Conservation (phyloP, 768 basidiomycete genomes). For the Lactarius hengduanensis region DNA sequence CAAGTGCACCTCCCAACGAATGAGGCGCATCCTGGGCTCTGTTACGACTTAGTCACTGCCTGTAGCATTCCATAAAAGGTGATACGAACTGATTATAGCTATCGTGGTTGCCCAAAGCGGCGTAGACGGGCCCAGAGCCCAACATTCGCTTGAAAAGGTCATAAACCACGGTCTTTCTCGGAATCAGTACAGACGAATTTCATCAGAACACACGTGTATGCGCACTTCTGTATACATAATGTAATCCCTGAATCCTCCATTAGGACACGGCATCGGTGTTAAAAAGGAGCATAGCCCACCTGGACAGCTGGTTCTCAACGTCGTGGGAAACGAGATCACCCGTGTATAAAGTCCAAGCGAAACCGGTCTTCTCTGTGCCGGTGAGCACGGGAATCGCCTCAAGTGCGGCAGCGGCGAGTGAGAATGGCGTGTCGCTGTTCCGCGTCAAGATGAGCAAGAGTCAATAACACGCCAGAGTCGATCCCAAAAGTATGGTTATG, state of each 20-base stretch:
- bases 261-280: neutral
- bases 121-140: slow-evolving; percentile 69
- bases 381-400: slow-evolving; percentile 67
- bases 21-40: slow-evolving; percentile 63
- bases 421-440: slow-evolving; percentile 57
- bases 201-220: neutral
- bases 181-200: slow-evolving; percentile 11
- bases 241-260: slow-evolving; percentile 45
- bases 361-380: slow-evolving; percentile 57
- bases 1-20: slow-evolving; percentile 52
- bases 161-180: slow-evolving; percentile 55
- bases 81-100: slow-evolving; percentile 58
- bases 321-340: slow-evolving; percentile 78
- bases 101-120: slow-evolving; percentile 77
- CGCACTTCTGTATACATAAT: slow-evolving; percentile 62
- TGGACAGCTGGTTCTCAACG: slow-evolving; percentile 57
- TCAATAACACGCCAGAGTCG: neutral
- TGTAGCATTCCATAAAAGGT: neutral
- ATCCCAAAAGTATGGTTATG: neutral
- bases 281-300: slow-evolving; percentile 39
- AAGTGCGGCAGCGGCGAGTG: slow-evolving; percentile 58
- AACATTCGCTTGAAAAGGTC: slow-evolving; percentile 63
- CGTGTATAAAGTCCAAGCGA: slow-evolving; percentile 66
- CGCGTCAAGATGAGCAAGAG: neutral
- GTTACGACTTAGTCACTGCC: slow-evolving; percentile 6